These are phyloP conservation scores for Aspergillus versicolor DNA, from an alignment of 2,329 filamentous ascomycete species.

Conservation along the genomic window DNA sequence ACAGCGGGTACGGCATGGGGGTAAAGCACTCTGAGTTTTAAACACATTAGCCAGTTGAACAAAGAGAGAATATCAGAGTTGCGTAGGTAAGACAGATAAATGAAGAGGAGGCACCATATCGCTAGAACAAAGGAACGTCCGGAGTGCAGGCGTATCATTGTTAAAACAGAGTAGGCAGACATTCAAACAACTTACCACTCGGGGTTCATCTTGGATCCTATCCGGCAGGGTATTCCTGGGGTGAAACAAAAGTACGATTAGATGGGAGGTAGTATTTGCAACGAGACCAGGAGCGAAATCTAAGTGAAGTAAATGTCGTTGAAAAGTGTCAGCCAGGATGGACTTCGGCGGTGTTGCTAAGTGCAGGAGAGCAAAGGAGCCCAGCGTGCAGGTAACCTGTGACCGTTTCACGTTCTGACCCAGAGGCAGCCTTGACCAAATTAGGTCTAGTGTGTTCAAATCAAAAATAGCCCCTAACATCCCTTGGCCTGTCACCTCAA, in stretches of 20 bases:
- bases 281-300: slow-evolving; percentile 6
- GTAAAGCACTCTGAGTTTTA: slow-evolving; percentile 24
- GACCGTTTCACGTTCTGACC: slow-evolving; percentile 25
- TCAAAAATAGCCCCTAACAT: slow-evolving; percentile 12
- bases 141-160: slow-evolving; percentile 5
- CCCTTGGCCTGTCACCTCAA: not conserved
- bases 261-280: slow-evolving; percentile 5
- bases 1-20: not conserved
- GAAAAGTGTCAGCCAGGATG: slow-evolving; percentile 20
- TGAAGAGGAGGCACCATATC: not conserved
- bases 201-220: slow-evolving; percentile 42
- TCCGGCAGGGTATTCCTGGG: not conserved
- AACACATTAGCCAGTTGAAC: slow-evolving; percentile 6
- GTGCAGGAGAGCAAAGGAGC: slow-evolving; percentile 30
- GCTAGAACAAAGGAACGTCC: slow-evolving; percentile 1
- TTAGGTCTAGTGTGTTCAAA: slow-evolving; percentile 16
- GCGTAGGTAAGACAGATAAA: not conserved
- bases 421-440: slow-evolving; percentile 7
- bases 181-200: slow-evolving; percentile 44
- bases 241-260: slow-evolving; percentile 1
- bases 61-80: not conserved
- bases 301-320: slow-evolving; percentile 19
- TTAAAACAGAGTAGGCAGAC: too few species aligned
- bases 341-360: slow-evolving; percentile 27
- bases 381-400: slow-evolving; percentile 25